Percentiles rank a stretch among this genome's conserved stretches.
Conservation (phyloP, 768 basidiomycete genomes). For the Punctularia strigosozonata region DNA sequence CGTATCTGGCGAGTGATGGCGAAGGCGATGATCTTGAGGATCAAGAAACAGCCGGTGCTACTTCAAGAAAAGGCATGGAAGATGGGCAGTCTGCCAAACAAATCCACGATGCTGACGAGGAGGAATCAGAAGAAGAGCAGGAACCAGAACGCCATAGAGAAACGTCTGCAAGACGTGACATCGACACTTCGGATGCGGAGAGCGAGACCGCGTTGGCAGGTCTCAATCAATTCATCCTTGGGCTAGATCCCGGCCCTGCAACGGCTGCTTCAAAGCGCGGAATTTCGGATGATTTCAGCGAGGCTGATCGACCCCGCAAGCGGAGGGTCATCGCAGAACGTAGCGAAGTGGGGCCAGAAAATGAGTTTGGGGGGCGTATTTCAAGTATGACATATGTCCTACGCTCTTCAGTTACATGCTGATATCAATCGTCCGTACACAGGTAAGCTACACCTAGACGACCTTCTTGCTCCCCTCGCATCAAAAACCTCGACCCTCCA, state of each 20-base stretch:
- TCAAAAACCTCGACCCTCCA: conserved; percentile 46
- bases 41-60: conserved; percentile 11
- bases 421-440: conserved; percentile 23
- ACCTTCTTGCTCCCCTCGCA: conserved; percentile 64
- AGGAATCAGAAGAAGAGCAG: conserved; percentile 22
- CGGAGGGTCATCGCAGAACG: conserved; percentile 6
- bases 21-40: conserved; percentile 29
- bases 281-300: neutral
- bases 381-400: conserved; percentile 2
- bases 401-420: neutral
- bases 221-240: no score
- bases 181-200: conserved; percentile 69
- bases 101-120: conserved; percentile 19
- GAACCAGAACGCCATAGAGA: no score
- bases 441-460: conserved; percentile 51
- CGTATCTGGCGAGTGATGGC: conserved; percentile 15
- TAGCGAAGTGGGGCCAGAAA: conserved; percentile 7
- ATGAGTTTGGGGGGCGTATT: conserved; percentile 7
- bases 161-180: no score
- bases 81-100: conserved; percentile 17
- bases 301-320: conserved; percentile 5
- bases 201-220: conserved; percentile 74
- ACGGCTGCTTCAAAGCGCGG: no score
- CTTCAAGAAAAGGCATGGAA: no score
- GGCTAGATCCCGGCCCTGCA: no score